phyloP scores from a whole-genome alignment of 2,329 filamentous ascomycete species.

The Lasiodiplodia theobromae region DNA sequence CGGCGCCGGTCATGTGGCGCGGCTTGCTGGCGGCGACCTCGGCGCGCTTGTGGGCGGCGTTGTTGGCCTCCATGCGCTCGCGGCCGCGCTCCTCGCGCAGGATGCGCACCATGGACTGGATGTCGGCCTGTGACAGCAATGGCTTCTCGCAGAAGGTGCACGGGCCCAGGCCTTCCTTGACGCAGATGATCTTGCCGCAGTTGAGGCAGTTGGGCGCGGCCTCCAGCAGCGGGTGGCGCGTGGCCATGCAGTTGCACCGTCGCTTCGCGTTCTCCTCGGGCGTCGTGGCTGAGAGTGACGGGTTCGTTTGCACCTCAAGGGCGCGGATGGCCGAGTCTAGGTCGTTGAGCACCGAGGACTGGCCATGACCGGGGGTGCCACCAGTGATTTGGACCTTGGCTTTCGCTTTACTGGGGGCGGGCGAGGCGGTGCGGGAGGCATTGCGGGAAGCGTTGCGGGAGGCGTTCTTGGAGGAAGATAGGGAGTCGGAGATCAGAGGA shows the following conservation, averaged over 20 bases:
- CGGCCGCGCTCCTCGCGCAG: slow-evolving; percentile 84
- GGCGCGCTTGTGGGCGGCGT: slow-evolving; percentile 70
- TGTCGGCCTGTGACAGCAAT: slow-evolving; percentile 74
- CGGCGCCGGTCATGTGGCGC: slow-evolving; percentile 42
- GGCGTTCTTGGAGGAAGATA: slow-evolving; percentile 35
- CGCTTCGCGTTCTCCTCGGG: slow-evolving; percentile 64
- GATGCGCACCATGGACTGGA: slow-evolving; percentile 84
- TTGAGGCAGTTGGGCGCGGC: slow-evolving; percentile 91
- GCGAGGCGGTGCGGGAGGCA: slow-evolving; percentile 57
- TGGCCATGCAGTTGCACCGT: slow-evolving; percentile 86
- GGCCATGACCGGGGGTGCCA: slow-evolving; percentile 81
- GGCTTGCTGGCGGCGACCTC: slow-evolving; percentile 63
- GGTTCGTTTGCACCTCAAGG: slow-evolving; percentile 92
- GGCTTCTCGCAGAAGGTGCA: slow-evolving; percentile 88
- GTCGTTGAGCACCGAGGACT: slow-evolving; percentile 74
- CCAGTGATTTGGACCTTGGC: slow-evolving; percentile 77
- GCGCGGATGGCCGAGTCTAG: slow-evolving; percentile 81
- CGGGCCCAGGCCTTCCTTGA: slow-evolving; percentile 90
- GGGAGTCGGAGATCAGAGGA: slow-evolving; percentile 79
- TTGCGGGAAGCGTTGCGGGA: slow-evolving; percentile 35
- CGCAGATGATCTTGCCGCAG: slow-evolving; percentile 94
- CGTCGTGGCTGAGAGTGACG: slow-evolving; percentile 61
- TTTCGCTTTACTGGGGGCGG: slow-evolving; percentile 51
- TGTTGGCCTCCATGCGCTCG: slow-evolving; percentile 84
- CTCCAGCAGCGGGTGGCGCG: slow-evolving; percentile 84